Conservation (phyloP, 2,329 filamentous ascomycete species). For the Pyrenochaeta sp. region DNA sequence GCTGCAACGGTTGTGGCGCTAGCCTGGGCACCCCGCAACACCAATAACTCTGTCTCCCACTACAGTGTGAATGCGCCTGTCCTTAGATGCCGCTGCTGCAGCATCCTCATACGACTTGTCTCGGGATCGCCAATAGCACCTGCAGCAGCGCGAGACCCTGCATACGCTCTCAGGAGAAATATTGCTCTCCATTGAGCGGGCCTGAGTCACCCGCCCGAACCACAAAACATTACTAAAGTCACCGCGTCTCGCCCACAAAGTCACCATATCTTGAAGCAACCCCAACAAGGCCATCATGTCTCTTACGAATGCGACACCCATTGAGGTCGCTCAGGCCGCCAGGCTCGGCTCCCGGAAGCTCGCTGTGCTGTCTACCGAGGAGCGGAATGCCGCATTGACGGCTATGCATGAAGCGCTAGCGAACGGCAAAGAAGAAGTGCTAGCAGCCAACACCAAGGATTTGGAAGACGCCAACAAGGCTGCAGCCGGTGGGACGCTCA, state of each 20-base stretch:
- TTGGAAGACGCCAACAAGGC: constrained; percentile 77
- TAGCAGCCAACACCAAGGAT: constrained; percentile 87
- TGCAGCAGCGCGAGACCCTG: constrained; percentile 28
- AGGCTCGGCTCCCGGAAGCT: constrained; percentile 84
- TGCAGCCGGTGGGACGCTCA: constrained; percentile 77
- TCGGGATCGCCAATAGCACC: constrained; percentile 20
- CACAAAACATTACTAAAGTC: constrained; percentile 12
- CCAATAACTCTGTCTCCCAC: constrained; percentile 25
- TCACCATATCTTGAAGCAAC: constrained; percentile 17
- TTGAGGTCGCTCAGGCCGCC: constrained; percentile 78
- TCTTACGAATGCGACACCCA: constrained; percentile 82
- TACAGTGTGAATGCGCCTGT: constrained; percentile 20
- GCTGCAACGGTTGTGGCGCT: constrained; percentile 12
- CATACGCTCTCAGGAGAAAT: constrained; percentile 19
- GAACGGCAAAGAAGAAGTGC: constrained; percentile 74
- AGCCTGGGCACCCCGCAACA: constrained; percentile 32
- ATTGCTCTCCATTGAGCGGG: constrained; percentile 21
- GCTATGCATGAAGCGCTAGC: constrained; percentile 81
- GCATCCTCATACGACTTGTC: constrained; percentile 12
- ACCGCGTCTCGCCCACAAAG: constrained; percentile 27
- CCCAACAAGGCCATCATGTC: constrained; percentile 67
- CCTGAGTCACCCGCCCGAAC: constrained; percentile 38
- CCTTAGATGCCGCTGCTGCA: constrained; percentile 26
- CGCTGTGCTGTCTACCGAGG: constrained; percentile 76
- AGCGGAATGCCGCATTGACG: constrained; percentile 85